Evolutionary conservation across 495 filamentous ascomycete species (phyloP).

Genomic region (Penicillium egyptiacum): DNA sequence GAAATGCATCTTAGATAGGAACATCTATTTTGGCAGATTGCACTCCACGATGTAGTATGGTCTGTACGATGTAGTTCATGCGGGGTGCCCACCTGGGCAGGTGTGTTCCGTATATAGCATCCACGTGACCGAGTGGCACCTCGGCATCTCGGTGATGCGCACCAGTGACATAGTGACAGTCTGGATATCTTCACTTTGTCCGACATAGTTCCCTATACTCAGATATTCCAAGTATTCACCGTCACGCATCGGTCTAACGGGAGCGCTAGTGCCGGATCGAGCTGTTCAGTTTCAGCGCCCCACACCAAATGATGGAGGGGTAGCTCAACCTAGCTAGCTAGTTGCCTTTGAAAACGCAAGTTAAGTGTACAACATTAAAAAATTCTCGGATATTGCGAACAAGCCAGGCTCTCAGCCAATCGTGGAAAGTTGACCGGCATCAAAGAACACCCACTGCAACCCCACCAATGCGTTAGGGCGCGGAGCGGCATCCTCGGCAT

Average conservation of each 20-base stretch:
- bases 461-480: slow-evolving; percentile 12
- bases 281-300: slow-evolving; percentile 9
- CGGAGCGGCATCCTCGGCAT: slow-evolving; percentile 24
- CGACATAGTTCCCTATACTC: neutral
- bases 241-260: slow-evolving; percentile 23
- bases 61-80: slow-evolving; percentile 6
- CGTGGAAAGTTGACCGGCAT: neutral
- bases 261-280: slow-evolving; percentile 23
- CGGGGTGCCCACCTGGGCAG: neutral
- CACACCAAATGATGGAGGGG: slow-evolving; percentile 1
- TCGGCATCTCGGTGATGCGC: slow-evolving; percentile 13
- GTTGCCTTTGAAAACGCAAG: neutral
- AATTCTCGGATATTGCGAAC: neutral
- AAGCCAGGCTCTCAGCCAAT: neutral
- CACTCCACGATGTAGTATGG: neutral
- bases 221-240: slow-evolving; percentile 1
- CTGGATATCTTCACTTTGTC: neutral
- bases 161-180: slow-evolving; percentile 7
- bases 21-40: neutral
- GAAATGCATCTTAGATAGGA: neutral
- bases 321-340: neutral
- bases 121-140: slow-evolving; percentile 17
- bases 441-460: neutral
- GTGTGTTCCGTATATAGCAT: slow-evolving; percentile 4
- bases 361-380: neutral